Conservation (phyloP, 1,284 basidiomycete genomes). For the Thecaphora thlaspeos region DNA sequence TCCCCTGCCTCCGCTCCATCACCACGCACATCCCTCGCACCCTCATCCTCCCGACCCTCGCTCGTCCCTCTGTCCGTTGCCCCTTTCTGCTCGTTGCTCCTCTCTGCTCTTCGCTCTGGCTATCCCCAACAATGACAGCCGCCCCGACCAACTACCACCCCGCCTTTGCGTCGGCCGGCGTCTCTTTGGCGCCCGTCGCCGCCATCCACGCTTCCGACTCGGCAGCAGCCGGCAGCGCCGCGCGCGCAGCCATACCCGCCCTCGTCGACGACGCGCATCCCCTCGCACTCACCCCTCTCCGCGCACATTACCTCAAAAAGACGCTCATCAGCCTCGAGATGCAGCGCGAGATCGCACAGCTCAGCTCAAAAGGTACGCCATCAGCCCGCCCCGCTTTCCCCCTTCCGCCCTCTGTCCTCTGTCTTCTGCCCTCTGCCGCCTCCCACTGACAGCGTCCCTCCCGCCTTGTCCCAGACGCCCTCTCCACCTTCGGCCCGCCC, state of each 20-base stretch:
- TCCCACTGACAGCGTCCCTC: too few relatives aligned
- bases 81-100: too few relatives aligned
- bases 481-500: slow-evolving; percentile 55
- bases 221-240: slow-evolving; percentile 10
- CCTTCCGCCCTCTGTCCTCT: too few relatives aligned
- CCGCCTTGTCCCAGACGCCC: slow-evolving; percentile 50
- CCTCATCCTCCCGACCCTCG: too few relatives aligned
- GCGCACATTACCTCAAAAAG: slow-evolving; percentile 94
- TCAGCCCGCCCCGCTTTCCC: too few relatives aligned
- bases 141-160: slow-evolving; percentile 12
- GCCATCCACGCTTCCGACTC: slow-evolving; percentile 11
- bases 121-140: background rate
- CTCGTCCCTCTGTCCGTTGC: too few relatives aligned
- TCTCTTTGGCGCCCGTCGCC: slow-evolving; percentile 21
- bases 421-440: too few relatives aligned
- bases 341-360: slow-evolving; percentile 61
- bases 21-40: too few relatives aligned
- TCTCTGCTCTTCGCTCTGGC: too few relatives aligned
- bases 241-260: slow-evolving; percentile 21
- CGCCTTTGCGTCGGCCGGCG: slow-evolving; percentile 34
- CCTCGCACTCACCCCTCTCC: slow-evolving; percentile 70
- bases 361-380: slow-evolving; percentile 34
- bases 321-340: slow-evolving; percentile 80
- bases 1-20: too few relatives aligned
- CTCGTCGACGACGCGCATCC: slow-evolving; percentile 23